These are phyloP conservation scores for Dendrobium huoshanense DNA, from an alignment of 106 monocot genomes.

Conservation along the genomic window DNA sequence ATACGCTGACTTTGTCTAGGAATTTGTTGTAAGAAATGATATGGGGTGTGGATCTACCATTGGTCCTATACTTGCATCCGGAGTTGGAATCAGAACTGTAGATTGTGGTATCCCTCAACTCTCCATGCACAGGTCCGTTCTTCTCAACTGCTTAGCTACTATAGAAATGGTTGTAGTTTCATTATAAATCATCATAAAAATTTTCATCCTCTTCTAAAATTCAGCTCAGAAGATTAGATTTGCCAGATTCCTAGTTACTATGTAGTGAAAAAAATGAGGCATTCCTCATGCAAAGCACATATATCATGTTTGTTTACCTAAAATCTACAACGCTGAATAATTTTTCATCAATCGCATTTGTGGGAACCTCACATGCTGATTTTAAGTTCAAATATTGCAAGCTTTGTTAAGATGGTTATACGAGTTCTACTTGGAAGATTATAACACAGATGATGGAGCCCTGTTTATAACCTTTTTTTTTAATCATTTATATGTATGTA, in stretches of 20 bases:
- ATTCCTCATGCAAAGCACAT: too few species aligned
- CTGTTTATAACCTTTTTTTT: not conserved
- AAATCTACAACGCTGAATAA: too few species aligned
- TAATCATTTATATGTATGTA: not conserved
- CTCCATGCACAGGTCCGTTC: constrained; percentile 84
- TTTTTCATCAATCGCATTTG: too few species aligned
- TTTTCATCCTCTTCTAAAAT: not conserved
- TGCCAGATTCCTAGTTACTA: too few species aligned
- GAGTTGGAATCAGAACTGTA: constrained; percentile 84
- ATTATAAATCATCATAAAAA: not conserved
- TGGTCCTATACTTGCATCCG: constrained; percentile 90
- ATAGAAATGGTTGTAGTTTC: not conserved
- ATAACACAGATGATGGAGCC: not conserved
- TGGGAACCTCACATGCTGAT: not conserved
- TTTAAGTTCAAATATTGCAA: not conserved
- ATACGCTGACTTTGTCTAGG: constrained; percentile 28
- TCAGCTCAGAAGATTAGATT: not conserved
- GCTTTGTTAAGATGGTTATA: not conserved
- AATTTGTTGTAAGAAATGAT: constrained; percentile 97
- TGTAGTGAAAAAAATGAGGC: too few species aligned
- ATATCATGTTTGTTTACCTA: too few species aligned
- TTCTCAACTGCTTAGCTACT: not conserved
- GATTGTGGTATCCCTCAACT: constrained; percentile 97
- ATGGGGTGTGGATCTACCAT: constrained; percentile 99
- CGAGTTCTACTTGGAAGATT: not conserved